phyloP scores from a whole-genome alignment of 768 basidiomycete genomes.

The Podaxis mareebaensis region DNA sequence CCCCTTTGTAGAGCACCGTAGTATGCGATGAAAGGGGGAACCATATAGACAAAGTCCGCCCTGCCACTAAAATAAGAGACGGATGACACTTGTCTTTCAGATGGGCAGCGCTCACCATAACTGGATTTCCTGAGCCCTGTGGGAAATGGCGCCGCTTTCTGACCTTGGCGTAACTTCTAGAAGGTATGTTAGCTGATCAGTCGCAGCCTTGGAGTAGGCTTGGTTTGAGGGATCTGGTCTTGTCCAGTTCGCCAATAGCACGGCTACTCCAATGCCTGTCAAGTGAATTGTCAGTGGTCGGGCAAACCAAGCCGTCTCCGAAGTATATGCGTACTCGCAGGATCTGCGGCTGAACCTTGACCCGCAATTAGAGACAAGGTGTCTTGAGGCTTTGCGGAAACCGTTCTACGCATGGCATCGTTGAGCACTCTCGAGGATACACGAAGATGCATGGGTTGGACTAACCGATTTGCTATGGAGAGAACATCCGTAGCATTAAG shows the following conservation, averaged over 20 bases:
- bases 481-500: slow-evolving; percentile 41
- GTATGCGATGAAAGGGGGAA: slow-evolving; percentile 67
- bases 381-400: slow-evolving; percentile 35
- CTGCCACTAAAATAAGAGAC: slow-evolving; percentile 26
- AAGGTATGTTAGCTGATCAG: slow-evolving; percentile 49
- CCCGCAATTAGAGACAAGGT: slow-evolving; percentile 43
- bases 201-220: slow-evolving; percentile 42
- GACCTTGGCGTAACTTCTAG: slow-evolving; percentile 44
- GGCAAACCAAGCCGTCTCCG: slow-evolving; percentile 2
- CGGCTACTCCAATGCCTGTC: slow-evolving; percentile 51
- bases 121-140: slow-evolving; percentile 51
- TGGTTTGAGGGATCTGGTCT: slow-evolving; percentile 31
- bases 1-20: slow-evolving; percentile 51
- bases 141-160: slow-evolving; percentile 57
- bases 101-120: slow-evolving; percentile 40
- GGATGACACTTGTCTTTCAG: background rate
- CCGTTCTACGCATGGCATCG: slow-evolving; percentile 29
- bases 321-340: slow-evolving; percentile 43
- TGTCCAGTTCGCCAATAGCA: slow-evolving; percentile 56
- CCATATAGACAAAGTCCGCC: slow-evolving; percentile 65
- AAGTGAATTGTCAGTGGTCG: slow-evolving; percentile 7
- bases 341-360: slow-evolving; percentile 59
- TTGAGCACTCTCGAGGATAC: background rate
- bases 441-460: background rate
- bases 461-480: slow-evolving; percentile 40